phyloP scores from a whole-genome alignment of 2,329 filamentous ascomycete genomes.

The Davidsoniella australis region DNA sequence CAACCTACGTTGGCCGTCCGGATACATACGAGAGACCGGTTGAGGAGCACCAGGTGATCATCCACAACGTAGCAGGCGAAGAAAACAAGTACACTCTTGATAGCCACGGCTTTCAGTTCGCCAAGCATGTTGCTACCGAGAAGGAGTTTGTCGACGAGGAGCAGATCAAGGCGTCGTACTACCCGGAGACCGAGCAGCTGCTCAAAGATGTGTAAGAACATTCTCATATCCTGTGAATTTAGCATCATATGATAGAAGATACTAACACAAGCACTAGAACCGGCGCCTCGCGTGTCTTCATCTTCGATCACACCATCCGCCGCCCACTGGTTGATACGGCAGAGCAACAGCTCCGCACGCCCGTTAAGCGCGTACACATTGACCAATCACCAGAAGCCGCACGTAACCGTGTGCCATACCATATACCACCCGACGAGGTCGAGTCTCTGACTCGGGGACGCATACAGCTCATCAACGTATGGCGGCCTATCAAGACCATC shows the following conservation, averaged over 20 bases:
- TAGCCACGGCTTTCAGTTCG: constrained; percentile 25
- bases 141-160: constrained; percentile 33
- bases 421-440: constrained; percentile 24
- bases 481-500: constrained; percentile 29
- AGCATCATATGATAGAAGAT: constrained; percentile 14
- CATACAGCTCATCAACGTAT: constrained; percentile 38
- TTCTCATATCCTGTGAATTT: constrained; percentile 11
- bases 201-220: constrained; percentile 31
- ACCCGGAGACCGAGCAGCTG: constrained; percentile 52
- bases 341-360: constrained; percentile 31
- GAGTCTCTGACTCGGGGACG: constrained; percentile 22
- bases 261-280: constrained; percentile 25
- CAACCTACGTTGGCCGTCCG: constrained; percentile 20
- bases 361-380: constrained; percentile 26
- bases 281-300: constrained; percentile 38
- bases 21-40: constrained; percentile 20
- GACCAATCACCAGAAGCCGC: constrained; percentile 35
- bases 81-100: constrained; percentile 25
- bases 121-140: constrained; percentile 19
- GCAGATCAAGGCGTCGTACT: constrained; percentile 46
- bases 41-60: constrained; percentile 17
- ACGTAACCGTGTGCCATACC: constrained; percentile 23
- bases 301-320: constrained; percentile 62
- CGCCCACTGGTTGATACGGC: constrained; percentile 29
- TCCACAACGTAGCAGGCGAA: constrained; percentile 23